A percentile compares a stretch with the other conserved stretches of the same genome.
Conservation (phyloP, 176 grass and related monocot species). For the Neostapfia colusana region DNA sequence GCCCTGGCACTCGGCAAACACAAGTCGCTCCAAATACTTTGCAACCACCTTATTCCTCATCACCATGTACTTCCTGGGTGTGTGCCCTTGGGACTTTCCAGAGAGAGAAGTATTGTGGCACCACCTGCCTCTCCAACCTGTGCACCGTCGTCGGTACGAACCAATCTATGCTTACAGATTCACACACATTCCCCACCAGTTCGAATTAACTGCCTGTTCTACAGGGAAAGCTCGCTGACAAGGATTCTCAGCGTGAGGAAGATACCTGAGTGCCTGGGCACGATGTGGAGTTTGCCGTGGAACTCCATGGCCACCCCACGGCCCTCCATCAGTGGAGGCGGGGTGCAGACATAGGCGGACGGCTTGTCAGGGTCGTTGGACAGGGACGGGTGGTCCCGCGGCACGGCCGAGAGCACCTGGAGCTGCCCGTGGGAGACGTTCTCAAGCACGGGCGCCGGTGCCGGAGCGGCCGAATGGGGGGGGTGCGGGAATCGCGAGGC, state of each 20-base stretch:
- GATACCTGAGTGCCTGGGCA: conserved; percentile 80
- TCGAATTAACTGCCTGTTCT: background rate
- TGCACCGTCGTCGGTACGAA: conserved; percentile 63
- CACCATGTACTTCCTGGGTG: conserved; percentile 69
- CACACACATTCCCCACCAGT: background rate
- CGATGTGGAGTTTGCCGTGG: conserved; percentile 42
- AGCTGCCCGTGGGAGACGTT: conserved; percentile 94
- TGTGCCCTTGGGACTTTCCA: conserved; percentile 73
- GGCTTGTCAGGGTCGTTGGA: conserved; percentile 69
- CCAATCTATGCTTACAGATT: conserved; percentile 66
- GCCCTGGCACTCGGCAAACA: conserved; percentile 77
- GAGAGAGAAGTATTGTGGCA: conserved; percentile 81
- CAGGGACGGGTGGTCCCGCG: conserved; percentile 70
- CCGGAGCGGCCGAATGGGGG: background rate
- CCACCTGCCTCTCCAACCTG: conserved; percentile 86
- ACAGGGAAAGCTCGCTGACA: background rate
- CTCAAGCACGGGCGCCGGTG: conserved; percentile 48
- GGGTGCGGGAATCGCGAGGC: background rate
- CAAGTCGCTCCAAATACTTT: conserved; percentile 82
- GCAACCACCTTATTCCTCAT: conserved; percentile 89
- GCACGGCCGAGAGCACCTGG: conserved; percentile 69
- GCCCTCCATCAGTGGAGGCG: conserved; percentile 80
- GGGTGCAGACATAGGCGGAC: conserved; percentile 74
- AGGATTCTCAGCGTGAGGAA: background rate
- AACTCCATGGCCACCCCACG: conserved; percentile 66